A percentile compares a stretch with the other conserved stretches of the same genome.
These are phyloP conservation scores for Hansfordia pulvinata DNA, from an alignment of 2,329 filamentous ascomycete genomes.

Conservation along the genomic window DNA sequence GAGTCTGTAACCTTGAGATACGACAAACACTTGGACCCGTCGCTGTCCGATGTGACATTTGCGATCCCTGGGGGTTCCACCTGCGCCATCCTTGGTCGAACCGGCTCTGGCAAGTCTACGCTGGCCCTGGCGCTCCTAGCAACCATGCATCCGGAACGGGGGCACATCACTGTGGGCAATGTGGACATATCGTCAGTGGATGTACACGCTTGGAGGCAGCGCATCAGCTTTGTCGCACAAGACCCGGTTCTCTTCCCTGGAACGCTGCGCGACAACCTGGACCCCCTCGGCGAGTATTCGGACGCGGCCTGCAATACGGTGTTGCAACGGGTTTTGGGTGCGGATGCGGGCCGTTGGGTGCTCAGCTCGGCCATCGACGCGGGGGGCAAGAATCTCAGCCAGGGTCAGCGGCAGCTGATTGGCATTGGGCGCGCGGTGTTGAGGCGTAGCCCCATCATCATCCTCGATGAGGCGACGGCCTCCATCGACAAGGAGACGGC, in stretches of 20 bases:
- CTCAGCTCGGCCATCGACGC: constrained; percentile 39
- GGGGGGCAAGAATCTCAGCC: constrained; percentile 47
- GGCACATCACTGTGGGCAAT: constrained; percentile 38
- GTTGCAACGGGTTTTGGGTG: constrained; percentile 45
- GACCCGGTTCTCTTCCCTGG: constrained; percentile 49
- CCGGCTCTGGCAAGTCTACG: constrained; percentile 79
- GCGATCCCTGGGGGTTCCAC: constrained; percentile 53
- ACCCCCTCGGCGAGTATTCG: constrained; percentile 47
- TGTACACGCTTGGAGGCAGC: constrained; percentile 39
- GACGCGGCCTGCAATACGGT: constrained; percentile 34
- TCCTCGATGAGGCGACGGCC: constrained; percentile 53
- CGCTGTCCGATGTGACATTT: constrained; percentile 55
- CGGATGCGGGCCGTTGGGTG: constrained; percentile 27
- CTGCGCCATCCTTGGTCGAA: constrained; percentile 63
- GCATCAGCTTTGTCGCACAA: constrained; percentile 50
- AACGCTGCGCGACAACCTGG: constrained; percentile 49
- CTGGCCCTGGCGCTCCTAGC: constrained; percentile 45
- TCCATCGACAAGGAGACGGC: constrained; percentile 48
- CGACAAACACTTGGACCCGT: constrained; percentile 62
- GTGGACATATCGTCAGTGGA: constrained; percentile 38
- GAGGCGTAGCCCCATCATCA: constrained; percentile 44
- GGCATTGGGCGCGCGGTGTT: constrained; percentile 46
- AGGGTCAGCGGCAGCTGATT: constrained; percentile 49
- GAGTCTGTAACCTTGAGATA: constrained; percentile 69
- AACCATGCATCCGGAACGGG: constrained; percentile 35